Conservation (phyloP, 768 basidiomycete species). For the Kondoa subrosea region DNA sequence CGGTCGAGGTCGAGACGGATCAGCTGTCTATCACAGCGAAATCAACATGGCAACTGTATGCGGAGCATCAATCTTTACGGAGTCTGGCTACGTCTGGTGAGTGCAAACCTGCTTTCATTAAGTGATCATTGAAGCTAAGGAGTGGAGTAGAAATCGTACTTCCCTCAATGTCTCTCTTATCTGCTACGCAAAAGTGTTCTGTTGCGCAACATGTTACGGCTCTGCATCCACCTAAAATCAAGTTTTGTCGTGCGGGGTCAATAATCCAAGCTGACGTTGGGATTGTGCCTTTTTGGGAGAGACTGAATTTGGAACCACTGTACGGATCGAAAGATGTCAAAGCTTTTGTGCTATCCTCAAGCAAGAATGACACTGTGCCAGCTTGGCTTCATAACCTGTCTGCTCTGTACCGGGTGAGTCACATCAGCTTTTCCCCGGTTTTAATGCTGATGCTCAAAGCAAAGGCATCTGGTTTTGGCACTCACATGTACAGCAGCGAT, state of each 20-base stretch:
- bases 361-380: not conserved
- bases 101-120: too few species aligned
- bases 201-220: not conserved
- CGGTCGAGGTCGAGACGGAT: too few species aligned
- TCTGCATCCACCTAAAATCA: conserved; percentile 30
- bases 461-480: not conserved
- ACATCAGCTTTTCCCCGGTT: not conserved
- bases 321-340: conserved; percentile 55
- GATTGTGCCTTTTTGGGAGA: conserved; percentile 69
- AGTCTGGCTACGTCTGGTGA: too few species aligned
- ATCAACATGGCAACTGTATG: too few species aligned
- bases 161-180: too few species aligned
- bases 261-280: conserved; percentile 54
- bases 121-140: too few species aligned
- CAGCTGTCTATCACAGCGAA: too few species aligned
- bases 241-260: conserved; percentile 50
- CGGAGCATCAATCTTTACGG: too few species aligned
- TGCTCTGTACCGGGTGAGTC: conserved; percentile 8
- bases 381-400: conserved; percentile 3
- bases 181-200: not conserved
- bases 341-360: conserved; percentile 38
- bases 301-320: conserved; percentile 54
- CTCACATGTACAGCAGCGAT: not conserved
- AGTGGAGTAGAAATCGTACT: too few species aligned
- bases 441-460: not conserved